phyloP scores from a whole-genome alignment of 1,139 yeast genomes.

The Williopsis jadinii region DNA sequence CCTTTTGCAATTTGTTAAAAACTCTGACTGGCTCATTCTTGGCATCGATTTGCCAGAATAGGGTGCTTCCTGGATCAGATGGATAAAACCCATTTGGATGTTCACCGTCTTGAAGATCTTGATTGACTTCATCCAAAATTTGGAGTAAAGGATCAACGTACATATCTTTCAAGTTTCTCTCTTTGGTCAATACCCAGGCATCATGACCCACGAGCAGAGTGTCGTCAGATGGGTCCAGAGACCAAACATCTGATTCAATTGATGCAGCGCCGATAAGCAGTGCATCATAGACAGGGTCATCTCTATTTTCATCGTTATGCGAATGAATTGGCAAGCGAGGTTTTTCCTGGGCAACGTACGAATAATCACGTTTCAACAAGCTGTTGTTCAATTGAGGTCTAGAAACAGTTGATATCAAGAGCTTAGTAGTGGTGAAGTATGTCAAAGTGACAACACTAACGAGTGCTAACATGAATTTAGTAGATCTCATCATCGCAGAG shows the following conservation, averaged over 20 bases:
- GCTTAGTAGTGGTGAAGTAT: too few species aligned
- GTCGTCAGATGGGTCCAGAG: not conserved
- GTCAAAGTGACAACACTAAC: too few species aligned
- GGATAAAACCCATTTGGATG: not conserved
- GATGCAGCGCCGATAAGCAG: not conserved
- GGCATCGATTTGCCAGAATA: not conserved
- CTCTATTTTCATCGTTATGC: slow-evolving; percentile 45
- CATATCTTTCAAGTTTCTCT: not conserved
- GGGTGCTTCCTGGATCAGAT: not conserved
- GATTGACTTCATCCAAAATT: not conserved
- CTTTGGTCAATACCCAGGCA: not conserved
- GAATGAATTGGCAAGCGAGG: slow-evolving; percentile 42
- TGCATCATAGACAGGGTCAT: not conserved
- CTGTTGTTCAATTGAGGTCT: too few species aligned
- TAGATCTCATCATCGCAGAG: too few species aligned
- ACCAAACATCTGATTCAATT: not conserved
- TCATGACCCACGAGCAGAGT: not conserved
- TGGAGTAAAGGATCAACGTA: not conserved
- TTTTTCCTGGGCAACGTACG: not conserved
- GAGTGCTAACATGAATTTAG: too few species aligned
- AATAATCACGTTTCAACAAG: not conserved
- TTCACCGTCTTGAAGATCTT: not conserved
- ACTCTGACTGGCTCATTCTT: not conserved
- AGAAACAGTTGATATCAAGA: too few species aligned
- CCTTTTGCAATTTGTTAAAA: slow-evolving; percentile 30